Evolutionary conservation across 2,329 filamentous ascomycete genomes (phyloP).

Genomic region (Epichloe festucae): DNA sequence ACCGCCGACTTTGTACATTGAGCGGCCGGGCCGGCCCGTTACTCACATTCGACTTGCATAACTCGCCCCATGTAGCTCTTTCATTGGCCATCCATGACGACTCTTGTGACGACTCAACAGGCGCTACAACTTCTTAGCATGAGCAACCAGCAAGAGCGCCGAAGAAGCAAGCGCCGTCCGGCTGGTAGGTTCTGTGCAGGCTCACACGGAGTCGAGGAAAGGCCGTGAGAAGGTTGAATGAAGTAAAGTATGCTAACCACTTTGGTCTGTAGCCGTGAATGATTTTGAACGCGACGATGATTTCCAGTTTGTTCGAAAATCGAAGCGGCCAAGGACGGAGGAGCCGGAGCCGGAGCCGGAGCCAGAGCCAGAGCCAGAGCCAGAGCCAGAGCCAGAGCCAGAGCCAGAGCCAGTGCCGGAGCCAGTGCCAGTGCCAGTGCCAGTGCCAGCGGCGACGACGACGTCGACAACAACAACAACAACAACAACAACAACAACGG

Average conservation of each 20-base stretch:
- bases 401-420: constrained; percentile 22
- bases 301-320: constrained; percentile 59
- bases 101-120: constrained; percentile 49
- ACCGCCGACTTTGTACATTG: neutral
- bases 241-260: neutral
- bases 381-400: constrained; percentile 13
- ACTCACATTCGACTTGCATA: neutral
- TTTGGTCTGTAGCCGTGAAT: constrained; percentile 18
- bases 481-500: no score
- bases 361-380: constrained; percentile 9
- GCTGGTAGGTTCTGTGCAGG: constrained; percentile 35
- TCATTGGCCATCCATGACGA: constrained; percentile 52
- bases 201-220: neutral
- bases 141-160: constrained; percentile 49
- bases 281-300: constrained; percentile 64
- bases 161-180: constrained; percentile 48
- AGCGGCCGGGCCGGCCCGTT: neutral
- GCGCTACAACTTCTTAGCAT: constrained; percentile 57
- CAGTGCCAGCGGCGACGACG: constrained; percentile 22
- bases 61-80: constrained; percentile 5
- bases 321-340: constrained; percentile 50
- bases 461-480: no score
- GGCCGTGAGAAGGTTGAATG: neutral
- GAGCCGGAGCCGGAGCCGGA: constrained; percentile 22
- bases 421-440: constrained; percentile 9